A percentile compares a stretch with the other conserved stretches of the same genome.
Conservation (phyloP, 2,329 filamentous ascomycete species). For the Cladosporium sp. region DNA sequence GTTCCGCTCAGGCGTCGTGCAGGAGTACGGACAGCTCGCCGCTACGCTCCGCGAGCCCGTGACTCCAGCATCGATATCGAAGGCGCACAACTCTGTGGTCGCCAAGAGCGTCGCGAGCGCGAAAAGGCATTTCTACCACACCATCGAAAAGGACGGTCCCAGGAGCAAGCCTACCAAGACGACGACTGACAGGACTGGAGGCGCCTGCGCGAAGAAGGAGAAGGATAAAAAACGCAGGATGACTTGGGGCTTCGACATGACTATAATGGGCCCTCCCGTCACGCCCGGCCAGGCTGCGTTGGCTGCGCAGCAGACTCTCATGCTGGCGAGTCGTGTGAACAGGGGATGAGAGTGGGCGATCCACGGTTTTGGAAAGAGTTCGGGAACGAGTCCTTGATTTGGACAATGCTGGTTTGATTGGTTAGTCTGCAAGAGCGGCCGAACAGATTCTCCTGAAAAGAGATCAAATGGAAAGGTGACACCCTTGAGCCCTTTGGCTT, state of each 20-base stretch:
- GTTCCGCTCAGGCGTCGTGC: neutral
- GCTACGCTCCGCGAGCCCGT: neutral
- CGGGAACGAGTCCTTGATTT: neutral
- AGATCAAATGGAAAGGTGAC: no score
- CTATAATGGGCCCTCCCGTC: neutral
- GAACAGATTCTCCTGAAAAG: no score
- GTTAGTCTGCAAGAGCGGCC: no score
- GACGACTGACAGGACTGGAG: neutral
- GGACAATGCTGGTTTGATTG: neutral
- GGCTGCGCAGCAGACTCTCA: constrained; percentile 1
- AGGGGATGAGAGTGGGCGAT: neutral
- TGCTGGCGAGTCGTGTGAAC: neutral
- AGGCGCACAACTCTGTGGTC: neutral
- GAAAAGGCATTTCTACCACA: neutral
- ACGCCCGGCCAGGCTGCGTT: neutral
- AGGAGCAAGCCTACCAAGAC: neutral
- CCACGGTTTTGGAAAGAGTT: neutral
- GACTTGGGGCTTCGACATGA: neutral
- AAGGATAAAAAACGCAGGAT: neutral
- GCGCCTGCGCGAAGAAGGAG: neutral
- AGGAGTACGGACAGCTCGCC: neutral
- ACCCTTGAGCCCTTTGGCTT: no score
- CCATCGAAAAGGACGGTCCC: neutral
- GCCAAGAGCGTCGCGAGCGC: neutral
- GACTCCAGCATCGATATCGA: neutral